Evolutionary conservation across 768 basidiomycete species (phyloP).

Genomic region (Boletus speciosus): DNA sequence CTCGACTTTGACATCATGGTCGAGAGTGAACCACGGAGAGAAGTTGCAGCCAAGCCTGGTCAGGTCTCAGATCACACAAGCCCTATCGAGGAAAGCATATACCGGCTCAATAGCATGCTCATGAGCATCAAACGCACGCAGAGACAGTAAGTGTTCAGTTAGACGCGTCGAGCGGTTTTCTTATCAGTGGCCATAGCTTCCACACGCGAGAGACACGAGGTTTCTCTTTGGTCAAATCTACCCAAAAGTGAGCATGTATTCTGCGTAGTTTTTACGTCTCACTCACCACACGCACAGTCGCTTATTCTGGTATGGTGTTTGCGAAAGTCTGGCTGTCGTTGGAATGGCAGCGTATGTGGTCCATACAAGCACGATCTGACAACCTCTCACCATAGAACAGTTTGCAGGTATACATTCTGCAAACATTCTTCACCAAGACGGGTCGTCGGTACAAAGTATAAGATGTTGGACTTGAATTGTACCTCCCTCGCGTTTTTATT

Average conservation of each 20-base stretch:
- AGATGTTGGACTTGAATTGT: constrained; percentile 13
- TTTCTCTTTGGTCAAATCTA: constrained; percentile 89
- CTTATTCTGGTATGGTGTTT: constrained; percentile 89
- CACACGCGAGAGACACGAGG: constrained; percentile 93
- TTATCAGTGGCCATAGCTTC: constrained; percentile 51
- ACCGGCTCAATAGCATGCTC: constrained; percentile 82
- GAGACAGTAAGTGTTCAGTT: constrained; percentile 66
- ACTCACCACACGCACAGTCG: constrained; percentile 46
- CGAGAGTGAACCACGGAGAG: constrained; percentile 91
- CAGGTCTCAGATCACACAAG: constrained; percentile 92
- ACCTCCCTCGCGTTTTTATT: constrained; percentile 6
- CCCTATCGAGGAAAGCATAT: constrained; percentile 92
- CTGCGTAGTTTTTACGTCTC: background rate
- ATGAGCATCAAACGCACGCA: constrained; percentile 90
- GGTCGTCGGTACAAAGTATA: constrained; percentile 88
- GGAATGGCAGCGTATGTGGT: constrained; percentile 82
- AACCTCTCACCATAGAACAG: constrained; percentile 38
- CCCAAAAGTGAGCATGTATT: constrained; percentile 59
- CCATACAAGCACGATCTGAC: background rate
- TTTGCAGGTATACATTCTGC: constrained; percentile 85
- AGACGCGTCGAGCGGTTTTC: background rate
- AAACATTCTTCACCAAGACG: constrained; percentile 96
- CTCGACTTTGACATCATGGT: constrained; percentile 98
- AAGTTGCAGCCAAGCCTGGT: constrained; percentile 82
- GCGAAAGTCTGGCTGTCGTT: constrained; percentile 75